Percentiles rank a stretch among this genome's conserved stretches.
Conservation (phyloP, 495 filamentous ascomycete genomes). For the Aspergillus sclerotiicarbonarius region DNA sequence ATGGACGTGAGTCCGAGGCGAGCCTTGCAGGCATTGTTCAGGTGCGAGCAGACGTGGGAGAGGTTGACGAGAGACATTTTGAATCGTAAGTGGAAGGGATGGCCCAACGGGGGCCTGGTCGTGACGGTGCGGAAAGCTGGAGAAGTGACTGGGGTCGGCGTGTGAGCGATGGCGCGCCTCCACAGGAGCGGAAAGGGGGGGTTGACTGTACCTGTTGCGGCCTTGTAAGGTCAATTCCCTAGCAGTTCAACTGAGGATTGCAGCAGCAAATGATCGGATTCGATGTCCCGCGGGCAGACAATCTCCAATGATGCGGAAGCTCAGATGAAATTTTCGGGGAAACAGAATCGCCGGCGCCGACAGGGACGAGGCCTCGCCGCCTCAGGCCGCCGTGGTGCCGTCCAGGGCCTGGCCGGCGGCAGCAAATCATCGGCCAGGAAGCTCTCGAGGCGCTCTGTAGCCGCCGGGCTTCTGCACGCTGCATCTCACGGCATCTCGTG, state of each 20-base stretch:
- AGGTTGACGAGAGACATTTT: constrained; percentile 85
- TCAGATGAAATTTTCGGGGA: constrained; percentile 48
- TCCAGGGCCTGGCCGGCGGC: background rate
- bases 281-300: background rate
- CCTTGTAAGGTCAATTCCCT: background rate
- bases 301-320: constrained; percentile 22
- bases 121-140: constrained; percentile 11
- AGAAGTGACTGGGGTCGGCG: constrained; percentile 2
- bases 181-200: background rate
- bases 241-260: background rate
- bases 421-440: constrained; percentile 13
- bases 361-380: background rate
- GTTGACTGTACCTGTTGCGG: background rate
- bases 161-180: background rate
- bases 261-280: constrained; percentile 1
- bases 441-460: constrained; percentile 23
- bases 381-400: constrained; percentile 4
- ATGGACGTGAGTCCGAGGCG: constrained; percentile 85
- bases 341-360: constrained; percentile 27
- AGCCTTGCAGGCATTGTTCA: constrained; percentile 88
- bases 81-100: constrained; percentile 23
- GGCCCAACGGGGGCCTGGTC: constrained; percentile 19
- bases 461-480: constrained; percentile 21
- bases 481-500: constrained; percentile 15
- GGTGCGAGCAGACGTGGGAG: constrained; percentile 80